A percentile compares a stretch with the other conserved stretches of the same genome.
phyloP scores from a whole-genome alignment of 495 filamentous ascomycete genomes.

The Jackrogersella multiformis region DNA sequence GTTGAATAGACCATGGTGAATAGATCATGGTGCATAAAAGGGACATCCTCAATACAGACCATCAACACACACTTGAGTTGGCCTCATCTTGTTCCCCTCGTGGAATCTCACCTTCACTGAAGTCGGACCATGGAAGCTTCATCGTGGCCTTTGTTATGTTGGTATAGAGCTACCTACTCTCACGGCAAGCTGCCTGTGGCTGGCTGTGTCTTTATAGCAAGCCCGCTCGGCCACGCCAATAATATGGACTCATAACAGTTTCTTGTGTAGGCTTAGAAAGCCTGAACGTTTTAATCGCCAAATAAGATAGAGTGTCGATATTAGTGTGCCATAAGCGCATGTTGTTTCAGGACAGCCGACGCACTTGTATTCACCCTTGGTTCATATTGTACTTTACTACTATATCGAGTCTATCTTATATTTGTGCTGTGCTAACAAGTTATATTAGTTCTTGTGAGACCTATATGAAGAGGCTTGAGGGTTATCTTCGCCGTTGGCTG shows the following conservation, averaged over 20 bases:
- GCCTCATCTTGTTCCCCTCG: not conserved
- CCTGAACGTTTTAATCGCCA: not conserved
- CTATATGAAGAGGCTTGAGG: not conserved
- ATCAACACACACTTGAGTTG: not conserved
- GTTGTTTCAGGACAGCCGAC: not conserved
- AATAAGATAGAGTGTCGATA: not conserved
- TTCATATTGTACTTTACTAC: not conserved
- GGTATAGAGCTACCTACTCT: not conserved
- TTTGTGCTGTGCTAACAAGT: not conserved
- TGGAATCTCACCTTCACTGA: not conserved
- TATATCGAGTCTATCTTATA: not conserved
- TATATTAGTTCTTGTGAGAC: not conserved
- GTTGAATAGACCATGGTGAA: not conserved
- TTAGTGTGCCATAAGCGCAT: not conserved
- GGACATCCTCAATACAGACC: not conserved
- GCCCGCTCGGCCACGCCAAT: not conserved
- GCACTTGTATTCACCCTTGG: not conserved
- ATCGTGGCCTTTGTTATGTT: not conserved
- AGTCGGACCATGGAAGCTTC: no score
- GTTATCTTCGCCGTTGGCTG: not conserved
- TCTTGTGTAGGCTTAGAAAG: not conserved
- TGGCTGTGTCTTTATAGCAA: not conserved
- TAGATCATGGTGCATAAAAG: not conserved
- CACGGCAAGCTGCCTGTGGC: no score
- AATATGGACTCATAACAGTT: not conserved